Percentiles rank a stretch among this genome's conserved stretches.
phyloP scores from a whole-genome alignment of 2,329 filamentous ascomycete genomes.

The Paradendryphiella salina region DNA sequence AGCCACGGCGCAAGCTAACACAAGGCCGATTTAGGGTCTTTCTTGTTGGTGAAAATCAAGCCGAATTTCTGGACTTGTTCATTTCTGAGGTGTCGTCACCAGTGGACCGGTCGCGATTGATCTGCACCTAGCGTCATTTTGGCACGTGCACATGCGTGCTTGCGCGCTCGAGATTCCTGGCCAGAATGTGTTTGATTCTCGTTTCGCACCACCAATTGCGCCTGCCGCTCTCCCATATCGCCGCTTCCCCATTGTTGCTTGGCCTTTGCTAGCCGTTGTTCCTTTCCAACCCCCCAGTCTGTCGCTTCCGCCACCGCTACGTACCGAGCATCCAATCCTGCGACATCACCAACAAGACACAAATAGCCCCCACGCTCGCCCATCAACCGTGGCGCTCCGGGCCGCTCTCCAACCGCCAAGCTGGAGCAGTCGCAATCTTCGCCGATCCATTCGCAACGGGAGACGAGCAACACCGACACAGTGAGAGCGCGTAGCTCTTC shows the following conservation, averaged over 20 bases:
- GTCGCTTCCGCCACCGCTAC: slow-evolving; percentile 8
- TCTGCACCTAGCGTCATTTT: slow-evolving; percentile 19
- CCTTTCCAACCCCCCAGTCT: not conserved
- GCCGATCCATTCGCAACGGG: slow-evolving; percentile 37
- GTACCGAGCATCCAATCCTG: slow-evolving; percentile 5
- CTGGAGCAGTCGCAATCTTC: slow-evolving; percentile 35
- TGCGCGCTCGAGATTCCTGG: slow-evolving; percentile 6
- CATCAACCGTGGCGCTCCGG: slow-evolving; percentile 14
- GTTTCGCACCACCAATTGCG: slow-evolving; percentile 9
- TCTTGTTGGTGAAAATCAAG: not conserved
- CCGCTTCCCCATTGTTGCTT: not conserved
- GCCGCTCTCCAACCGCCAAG: slow-evolving; percentile 22
- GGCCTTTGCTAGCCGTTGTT: slow-evolving; percentile 1
- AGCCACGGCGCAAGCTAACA: not conserved
- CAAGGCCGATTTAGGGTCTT: not conserved
- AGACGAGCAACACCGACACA: slow-evolving; percentile 31
- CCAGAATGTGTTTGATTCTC: slow-evolving; percentile 2
- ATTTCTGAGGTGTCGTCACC: slow-evolving; percentile 24
- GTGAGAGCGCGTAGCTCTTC: slow-evolving; percentile 39
- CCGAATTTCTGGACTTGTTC: not conserved
- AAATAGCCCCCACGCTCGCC: not conserved
- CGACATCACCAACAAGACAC: slow-evolving; percentile 9
- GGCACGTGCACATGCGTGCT: slow-evolving; percentile 9
- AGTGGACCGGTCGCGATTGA: slow-evolving; percentile 21
- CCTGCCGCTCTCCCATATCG: slow-evolving; percentile 3